Base-by-base conservation (phyloP, 495 filamentous ascomycete species). In the Penicillium nucicola region DNA sequence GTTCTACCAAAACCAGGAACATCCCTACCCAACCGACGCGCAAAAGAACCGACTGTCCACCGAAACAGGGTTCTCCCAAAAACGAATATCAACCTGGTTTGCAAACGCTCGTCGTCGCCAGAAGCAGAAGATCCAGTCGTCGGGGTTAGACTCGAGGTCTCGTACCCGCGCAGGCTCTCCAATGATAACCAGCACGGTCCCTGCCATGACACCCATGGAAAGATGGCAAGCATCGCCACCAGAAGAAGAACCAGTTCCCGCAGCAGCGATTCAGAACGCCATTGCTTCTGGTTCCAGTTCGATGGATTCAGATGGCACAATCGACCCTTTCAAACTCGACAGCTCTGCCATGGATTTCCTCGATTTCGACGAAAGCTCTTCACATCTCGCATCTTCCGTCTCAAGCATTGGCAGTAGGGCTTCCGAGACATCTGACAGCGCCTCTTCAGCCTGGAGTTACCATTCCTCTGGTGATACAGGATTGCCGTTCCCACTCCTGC, bases 161-260 rank as follows among this genome's bases (percentile, higher is more conserved):
- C 30, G 58, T 35, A 31, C 57, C 28, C 62, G 66, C 6, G 58
- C 62, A 3, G 65, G 69, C 4, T 75, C 71, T 7, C 71, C 71
- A 0, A 61, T 75, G 47, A 61, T 71, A 3, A 64, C 30, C 48
- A 70, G 33, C 53, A 79, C 46, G 64, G 77, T 55, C 61, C 72
- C 59, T 72, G 87, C 78, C 77, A 84, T 75, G 61, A 71, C 69
- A 45, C 89, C 89, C 1, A 69, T 93, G 48, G 87, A 93, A 61
- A 71, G 89, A 66, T 93, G 88, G 89, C 78, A 85, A 65, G 74
- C 81, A 56, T 90, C 88, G 28, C 89, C 89, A 3, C 88, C 89
- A 10, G 88, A 92, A 67, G 77, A 91, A 62, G 89, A 75, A 20
- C 57, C 62, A 1, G 60, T 69, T 0, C 41, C 65, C 2, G 58